These are phyloP conservation scores for Porcisia deanei DNA, from an alignment of 208 protist genomes.

Conservation along the genomic window DNA sequence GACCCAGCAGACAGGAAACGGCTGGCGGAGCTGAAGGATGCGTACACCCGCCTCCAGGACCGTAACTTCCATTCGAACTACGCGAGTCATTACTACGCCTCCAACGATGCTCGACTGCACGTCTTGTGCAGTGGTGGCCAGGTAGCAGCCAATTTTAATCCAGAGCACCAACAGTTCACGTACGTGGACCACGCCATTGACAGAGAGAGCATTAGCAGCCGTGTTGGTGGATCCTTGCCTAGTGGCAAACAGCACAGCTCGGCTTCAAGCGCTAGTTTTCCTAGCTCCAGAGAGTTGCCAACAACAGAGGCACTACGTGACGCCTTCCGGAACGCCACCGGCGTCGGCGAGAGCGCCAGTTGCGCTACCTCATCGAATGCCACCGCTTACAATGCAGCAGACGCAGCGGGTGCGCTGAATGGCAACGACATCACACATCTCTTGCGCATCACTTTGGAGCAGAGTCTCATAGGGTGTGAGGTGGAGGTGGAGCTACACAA, in stretches of 20 bases:
- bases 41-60: conserved; percentile 61
- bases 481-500: conserved; percentile 48
- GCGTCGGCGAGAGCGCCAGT: conserved; percentile 11
- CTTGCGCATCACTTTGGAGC: conserved; percentile 71
- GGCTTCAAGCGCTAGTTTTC: neutral
- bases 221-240: neutral
- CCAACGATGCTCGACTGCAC: conserved; percentile 80
- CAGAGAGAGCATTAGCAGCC: conserved; percentile 2
- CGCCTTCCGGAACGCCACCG: conserved; percentile 51
- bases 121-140: conserved; percentile 74
- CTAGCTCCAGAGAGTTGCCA: conserved; percentile 4
- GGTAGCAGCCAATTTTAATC: conserved; percentile 80
- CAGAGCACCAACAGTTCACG: conserved; percentile 69
- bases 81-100: conserved; percentile 59
- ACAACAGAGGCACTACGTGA: conserved; percentile 46
- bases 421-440: conserved; percentile 68
- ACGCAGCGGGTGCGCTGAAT: conserved; percentile 36
- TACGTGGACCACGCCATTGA: conserved; percentile 72
- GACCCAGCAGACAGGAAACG: conserved; percentile 41
- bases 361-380: conserved; percentile 35
- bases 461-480: conserved; percentile 65
- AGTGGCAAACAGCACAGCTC: neutral
- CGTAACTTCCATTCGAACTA: conserved; percentile 65
- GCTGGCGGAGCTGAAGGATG: conserved; percentile 54
- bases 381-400: conserved; percentile 44